Conservation (phyloP, 73 alveolate species). For the Paramecium pentaurelia region DNA sequence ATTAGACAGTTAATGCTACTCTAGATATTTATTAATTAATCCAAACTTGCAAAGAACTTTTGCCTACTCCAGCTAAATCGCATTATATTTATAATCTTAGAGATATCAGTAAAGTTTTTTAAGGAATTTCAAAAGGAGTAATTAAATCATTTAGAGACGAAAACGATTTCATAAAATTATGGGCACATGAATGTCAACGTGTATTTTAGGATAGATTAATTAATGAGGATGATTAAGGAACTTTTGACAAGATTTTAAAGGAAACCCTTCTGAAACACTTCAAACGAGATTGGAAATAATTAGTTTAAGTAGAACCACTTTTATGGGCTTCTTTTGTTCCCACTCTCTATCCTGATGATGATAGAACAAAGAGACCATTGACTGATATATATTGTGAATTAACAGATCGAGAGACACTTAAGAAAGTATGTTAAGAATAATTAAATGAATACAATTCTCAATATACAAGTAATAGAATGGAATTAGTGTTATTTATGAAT, state of each 20-base stretch:
- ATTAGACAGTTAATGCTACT: conserved; percentile 77
- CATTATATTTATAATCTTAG: conserved; percentile 99
- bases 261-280: conserved; percentile 83
- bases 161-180: conserved; percentile 89
- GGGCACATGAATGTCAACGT: conserved; percentile 99
- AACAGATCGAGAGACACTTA: conserved; percentile 73
- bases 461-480: conserved; percentile 84
- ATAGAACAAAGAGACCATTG: conserved; percentile 73
- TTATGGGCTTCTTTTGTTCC: conserved; percentile 91
- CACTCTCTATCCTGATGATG: conserved; percentile 80
- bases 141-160: conserved; percentile 79
- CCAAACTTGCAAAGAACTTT: conserved; percentile 78
- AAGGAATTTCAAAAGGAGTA: conserved; percentile 91
- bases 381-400: conserved; percentile 81
- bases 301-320: conserved; percentile 88
- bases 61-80: conserved; percentile 99
- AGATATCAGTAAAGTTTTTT: conserved; percentile 98
- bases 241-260: conserved; percentile 86
- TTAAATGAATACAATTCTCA: conserved; percentile 80
- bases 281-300: conserved; percentile 85
- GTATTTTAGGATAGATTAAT: conserved; percentile 98
- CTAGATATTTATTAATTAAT: conserved; percentile 83
- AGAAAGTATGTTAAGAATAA: conserved; percentile 75
- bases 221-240: conserved; percentile 81
- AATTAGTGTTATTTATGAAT: conserved; percentile 96